Percentiles rank a stretch among this genome's conserved stretches.
phyloP scores from a whole-genome alignment of 2,329 filamentous ascomycete genomes.

The Claviceps monticola region DNA sequence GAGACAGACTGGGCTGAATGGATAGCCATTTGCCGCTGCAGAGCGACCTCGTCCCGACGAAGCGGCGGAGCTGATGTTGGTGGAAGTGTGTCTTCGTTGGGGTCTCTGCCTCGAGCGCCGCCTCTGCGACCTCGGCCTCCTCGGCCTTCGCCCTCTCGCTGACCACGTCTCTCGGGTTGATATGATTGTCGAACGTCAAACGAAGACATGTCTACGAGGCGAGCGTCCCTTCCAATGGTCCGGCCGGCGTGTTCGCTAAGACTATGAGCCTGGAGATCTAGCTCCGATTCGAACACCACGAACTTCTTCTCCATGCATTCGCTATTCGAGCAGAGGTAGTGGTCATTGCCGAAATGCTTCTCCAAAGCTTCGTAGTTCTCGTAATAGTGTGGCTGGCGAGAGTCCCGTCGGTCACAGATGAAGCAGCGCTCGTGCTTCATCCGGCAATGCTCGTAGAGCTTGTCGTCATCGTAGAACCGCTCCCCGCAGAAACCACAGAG shows the following conservation, averaged over 20 bases:
- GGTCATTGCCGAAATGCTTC: constrained; percentile 73
- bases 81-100: constrained; percentile 69
- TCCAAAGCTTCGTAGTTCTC: constrained; percentile 78
- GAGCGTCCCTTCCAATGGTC: constrained; percentile 67
- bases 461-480: constrained; percentile 91
- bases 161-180: constrained; percentile 33
- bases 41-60: constrained; percentile 76
- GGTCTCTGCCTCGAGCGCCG: constrained; percentile 57
- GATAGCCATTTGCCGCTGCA: constrained; percentile 82
- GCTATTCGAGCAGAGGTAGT: constrained; percentile 70
- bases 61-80: constrained; percentile 66
- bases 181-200: constrained; percentile 73
- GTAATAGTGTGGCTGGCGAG: constrained; percentile 76
- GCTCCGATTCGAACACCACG: constrained; percentile 85
- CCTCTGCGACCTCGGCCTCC: constrained; percentile 30
- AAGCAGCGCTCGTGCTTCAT: constrained; percentile 93
- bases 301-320: constrained; percentile 97
- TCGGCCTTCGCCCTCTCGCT: constrained; percentile 24
- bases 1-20: constrained; percentile 74
- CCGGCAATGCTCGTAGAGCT: constrained; percentile 84
- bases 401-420: constrained; percentile 64
- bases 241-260: constrained; percentile 77
- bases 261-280: constrained; percentile 91
- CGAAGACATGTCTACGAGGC: constrained; percentile 71
- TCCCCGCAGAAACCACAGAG: constrained; percentile 85